These are phyloP conservation scores for Mycena galopus DNA, from an alignment of 768 basidiomycete genomes.

Conservation along the genomic window DNA sequence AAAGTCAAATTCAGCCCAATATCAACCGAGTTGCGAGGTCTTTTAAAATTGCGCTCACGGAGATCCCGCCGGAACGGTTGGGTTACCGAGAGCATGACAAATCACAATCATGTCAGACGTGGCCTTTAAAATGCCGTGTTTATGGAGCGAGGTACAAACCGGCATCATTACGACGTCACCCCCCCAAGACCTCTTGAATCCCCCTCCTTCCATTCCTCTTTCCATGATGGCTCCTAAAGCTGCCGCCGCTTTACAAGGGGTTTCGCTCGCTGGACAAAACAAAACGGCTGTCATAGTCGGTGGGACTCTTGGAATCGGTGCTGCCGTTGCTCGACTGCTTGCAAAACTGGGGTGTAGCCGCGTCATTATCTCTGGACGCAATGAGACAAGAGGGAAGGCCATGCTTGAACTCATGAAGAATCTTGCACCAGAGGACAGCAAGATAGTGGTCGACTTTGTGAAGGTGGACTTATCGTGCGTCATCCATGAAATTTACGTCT, in stretches of 20 bases:
- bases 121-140: no score
- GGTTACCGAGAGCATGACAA: no score
- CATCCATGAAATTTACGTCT: neutral
- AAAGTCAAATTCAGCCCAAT: no score
- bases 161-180: no score
- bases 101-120: no score
- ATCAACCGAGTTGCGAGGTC: no score
- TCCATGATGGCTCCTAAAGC: slow-evolving; percentile 15
- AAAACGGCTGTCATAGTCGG: slow-evolving; percentile 25
- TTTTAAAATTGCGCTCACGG: no score
- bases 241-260: neutral
- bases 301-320: slow-evolving; percentile 22
- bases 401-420: slow-evolving; percentile 1
- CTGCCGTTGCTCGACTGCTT: slow-evolving; percentile 17
- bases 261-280: slow-evolving; percentile 19
- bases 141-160: no score
- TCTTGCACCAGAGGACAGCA: slow-evolving; percentile 11
- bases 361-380: slow-evolving; percentile 9
- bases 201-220: no score
- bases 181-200: no score
- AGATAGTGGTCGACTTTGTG: slow-evolving; percentile 5
- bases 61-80: no score
- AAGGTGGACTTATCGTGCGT: slow-evolving; percentile 11
- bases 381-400: neutral
- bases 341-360: slow-evolving; percentile 15